Evolutionary conservation across 257 asterid genomes (phyloP), one percentile per base, ranked within the genome.

Genomic region (Solanum pennellii): DNA sequence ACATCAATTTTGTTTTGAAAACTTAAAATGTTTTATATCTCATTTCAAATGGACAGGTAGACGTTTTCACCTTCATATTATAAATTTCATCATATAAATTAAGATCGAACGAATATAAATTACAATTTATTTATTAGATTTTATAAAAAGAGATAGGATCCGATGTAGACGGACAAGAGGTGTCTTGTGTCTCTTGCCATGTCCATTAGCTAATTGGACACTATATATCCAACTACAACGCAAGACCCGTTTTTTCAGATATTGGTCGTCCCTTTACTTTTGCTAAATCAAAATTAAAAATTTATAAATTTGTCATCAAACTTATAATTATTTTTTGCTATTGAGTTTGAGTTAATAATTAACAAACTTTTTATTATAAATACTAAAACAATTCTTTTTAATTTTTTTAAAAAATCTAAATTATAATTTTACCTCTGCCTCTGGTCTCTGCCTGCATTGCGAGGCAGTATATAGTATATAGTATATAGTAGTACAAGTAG

Each of bases 131-230:
- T 52, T 52, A 16, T 52, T 52, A 8, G 23, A 52, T 52, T 52
- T 52, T 16, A 52, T 52, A 52, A 6, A 23, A 52, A 45, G 27
- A 45, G 27, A 15, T 79, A 45, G 42, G 41, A 27, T 41, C 83
- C 59, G 35, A 75, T 9, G 77, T 31, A 39, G 44, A 71, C 44
- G 77, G 60, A 76, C 59, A 76, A 13, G 60, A 76, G 83, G 27
- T 45, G 66, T 25, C 84, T 16, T 35, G 65, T 79, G 84, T 79
- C 84, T 45, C 66, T 79, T 79, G 84, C 41, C 27, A 79, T 27
- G 66, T 25, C 84, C 44, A 89, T 85, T 88, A 73, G 87, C 91
- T 88, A 93, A 89, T 90, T 79, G 90, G 93, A 84, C 93, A 88
- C 91, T 84, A 91, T 68, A 68, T 83, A 89, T 84, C 88, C 39